Percentiles rank a stretch among this genome's conserved stretches.
phyloP scores from a whole-genome alignment of 2,329 filamentous ascomycete species.

The Daldinia sp. region DNA sequence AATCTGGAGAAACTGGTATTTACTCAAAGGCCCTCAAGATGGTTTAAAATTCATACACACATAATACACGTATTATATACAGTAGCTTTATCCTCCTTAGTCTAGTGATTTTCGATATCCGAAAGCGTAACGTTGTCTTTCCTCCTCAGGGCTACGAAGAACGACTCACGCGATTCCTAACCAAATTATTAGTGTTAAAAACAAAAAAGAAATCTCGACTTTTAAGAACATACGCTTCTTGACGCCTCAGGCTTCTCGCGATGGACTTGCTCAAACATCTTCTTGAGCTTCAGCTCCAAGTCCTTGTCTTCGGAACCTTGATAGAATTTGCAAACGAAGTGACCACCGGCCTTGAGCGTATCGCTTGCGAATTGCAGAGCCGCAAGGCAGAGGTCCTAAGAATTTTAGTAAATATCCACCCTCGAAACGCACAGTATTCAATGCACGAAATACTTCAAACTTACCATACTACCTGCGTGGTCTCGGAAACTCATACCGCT shows the following conservation, averaged over 20 bases:
- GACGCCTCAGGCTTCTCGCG: conserved; percentile 94
- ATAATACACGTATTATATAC: conserved; percentile 26
- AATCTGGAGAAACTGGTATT: not conserved
- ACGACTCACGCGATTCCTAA: conserved; percentile 86
- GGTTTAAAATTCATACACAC: not conserved
- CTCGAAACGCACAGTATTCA: not conserved
- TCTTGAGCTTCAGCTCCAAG: conserved; percentile 79
- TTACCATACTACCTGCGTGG: conserved; percentile 94
- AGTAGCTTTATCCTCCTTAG: not conserved
- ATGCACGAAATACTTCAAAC: conserved; percentile 46
- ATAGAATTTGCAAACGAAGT: conserved; percentile 98
- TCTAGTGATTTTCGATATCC: conserved; percentile 17
- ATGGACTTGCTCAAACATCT: conserved; percentile 82
- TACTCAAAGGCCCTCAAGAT: not conserved
- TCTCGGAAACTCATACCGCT: conserved; percentile 88
- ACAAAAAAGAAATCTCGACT: not conserved
- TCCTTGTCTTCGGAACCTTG: conserved; percentile 87
- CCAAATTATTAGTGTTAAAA: conserved; percentile 16
- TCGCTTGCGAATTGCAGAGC: conserved; percentile 88
- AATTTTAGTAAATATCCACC: conserved; percentile 10
- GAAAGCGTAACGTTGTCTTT: conserved; percentile 61
- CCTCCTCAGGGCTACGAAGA: conserved; percentile 82
- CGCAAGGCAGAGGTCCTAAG: conserved; percentile 87
- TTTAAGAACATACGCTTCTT: conserved; percentile 72
- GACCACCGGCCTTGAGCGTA: conserved; percentile 82